Percentiles rank a stretch among this genome's conserved stretches.
Evolutionary conservation across 805 yeast genomes (phyloP).

Genomic region (Candida mattraensis): DNA sequence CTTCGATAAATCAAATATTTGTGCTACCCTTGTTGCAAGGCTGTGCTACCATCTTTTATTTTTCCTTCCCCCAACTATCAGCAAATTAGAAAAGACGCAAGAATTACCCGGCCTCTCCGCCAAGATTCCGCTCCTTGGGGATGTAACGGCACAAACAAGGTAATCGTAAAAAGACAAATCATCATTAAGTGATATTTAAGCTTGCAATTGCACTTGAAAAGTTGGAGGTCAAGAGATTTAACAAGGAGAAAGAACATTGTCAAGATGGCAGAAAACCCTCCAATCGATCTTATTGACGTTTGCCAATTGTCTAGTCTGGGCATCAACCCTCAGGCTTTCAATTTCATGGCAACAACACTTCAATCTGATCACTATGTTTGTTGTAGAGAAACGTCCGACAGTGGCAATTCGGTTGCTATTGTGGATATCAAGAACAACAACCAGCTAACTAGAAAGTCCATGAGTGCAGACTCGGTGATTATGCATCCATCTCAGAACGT

Average conservation of each 20-base stretch:
- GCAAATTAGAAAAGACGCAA: slow-evolving; percentile 6
- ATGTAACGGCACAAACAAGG: background rate
- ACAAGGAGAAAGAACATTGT: too few relatives aligned
- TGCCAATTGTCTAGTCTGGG: slow-evolving; percentile 85
- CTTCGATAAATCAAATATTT: too few relatives aligned
- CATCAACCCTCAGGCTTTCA: slow-evolving; percentile 79
- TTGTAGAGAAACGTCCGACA: slow-evolving; percentile 59
- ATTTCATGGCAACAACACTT: slow-evolving; percentile 90
- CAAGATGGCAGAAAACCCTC: slow-evolving; percentile 61
- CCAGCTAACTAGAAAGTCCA: slow-evolving; percentile 81
- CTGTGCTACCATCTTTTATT: background rate
- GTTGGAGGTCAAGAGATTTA: too few relatives aligned
- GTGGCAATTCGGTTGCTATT: slow-evolving; percentile 90
- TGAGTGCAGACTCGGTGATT: slow-evolving; percentile 97
- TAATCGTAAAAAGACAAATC: slow-evolving; percentile 19
- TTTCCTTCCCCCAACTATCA: slow-evolving; percentile 1
- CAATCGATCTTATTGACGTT: slow-evolving; percentile 95
- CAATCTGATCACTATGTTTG: slow-evolving; percentile 92
- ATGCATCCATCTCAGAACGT: slow-evolving; percentile 91
- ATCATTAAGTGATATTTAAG: slow-evolving; percentile 16
- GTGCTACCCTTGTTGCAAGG: slow-evolving; percentile 1
- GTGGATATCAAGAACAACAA: slow-evolving; percentile 80
- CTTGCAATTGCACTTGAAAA: too few relatives aligned
- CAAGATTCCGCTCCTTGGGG: background rate
- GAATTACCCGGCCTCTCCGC: slow-evolving; percentile 11